phyloP scores from a whole-genome alignment of 2,329 filamentous ascomycete genomes.

The Dendryphion nanum region DNA sequence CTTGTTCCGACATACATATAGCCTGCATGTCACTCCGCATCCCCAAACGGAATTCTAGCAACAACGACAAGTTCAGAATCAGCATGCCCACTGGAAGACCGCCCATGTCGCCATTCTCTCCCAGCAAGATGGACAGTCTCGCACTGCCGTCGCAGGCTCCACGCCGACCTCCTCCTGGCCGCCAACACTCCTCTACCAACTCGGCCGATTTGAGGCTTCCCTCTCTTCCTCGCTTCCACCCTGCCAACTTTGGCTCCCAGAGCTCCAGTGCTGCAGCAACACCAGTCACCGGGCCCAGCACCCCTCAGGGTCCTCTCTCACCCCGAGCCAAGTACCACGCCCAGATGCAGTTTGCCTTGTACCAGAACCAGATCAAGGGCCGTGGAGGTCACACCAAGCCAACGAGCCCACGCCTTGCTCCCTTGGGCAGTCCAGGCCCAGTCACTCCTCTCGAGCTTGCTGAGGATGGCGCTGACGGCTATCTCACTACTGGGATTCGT shows the following conservation, averaged over 20 bases:
- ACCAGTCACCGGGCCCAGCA: conserved; percentile 38
- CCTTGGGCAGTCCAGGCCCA: conserved; percentile 51
- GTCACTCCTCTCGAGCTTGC: conserved; percentile 55
- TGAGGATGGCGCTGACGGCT: conserved; percentile 44
- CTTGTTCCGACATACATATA: too few relatives aligned
- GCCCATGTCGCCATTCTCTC: conserved; percentile 34
- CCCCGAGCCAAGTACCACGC: conserved; percentile 49
- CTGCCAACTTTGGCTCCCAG: conserved; percentile 49
- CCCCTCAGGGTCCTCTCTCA: conserved; percentile 44
- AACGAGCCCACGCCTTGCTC: conserved; percentile 48
- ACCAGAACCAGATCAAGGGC: conserved; percentile 45
- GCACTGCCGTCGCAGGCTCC: conserved; percentile 34
- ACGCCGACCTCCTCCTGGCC: conserved; percentile 32
- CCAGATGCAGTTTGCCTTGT: conserved; percentile 49
- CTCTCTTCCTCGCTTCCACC: conserved; percentile 53
- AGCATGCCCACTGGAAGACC: conserved; percentile 32
- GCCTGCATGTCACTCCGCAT: too few relatives aligned
- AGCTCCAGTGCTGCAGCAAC: conserved; percentile 38
- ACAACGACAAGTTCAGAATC: too few relatives aligned
- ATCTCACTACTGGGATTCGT: conserved; percentile 46
- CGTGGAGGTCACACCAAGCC: conserved; percentile 36
- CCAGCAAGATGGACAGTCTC: conserved; percentile 36
- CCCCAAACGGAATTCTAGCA: too few relatives aligned
- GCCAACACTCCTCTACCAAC: conserved; percentile 35
- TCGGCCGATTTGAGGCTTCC: conserved; percentile 45